Percentiles rank a stretch among this genome's conserved stretches.
Conservation (phyloP, 345 rosid genomes). For the Hypericum perforatum region DNA sequence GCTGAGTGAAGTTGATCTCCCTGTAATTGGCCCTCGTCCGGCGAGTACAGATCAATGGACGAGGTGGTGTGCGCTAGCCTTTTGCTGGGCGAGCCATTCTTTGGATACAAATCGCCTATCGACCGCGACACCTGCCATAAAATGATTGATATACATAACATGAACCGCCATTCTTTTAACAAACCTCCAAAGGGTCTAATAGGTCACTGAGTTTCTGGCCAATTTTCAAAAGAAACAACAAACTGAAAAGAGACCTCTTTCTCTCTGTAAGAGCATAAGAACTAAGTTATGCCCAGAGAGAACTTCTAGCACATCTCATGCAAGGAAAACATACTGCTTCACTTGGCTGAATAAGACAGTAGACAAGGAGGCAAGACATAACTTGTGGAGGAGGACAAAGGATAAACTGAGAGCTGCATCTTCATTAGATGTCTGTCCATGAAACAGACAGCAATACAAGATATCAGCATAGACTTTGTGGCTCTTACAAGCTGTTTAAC, state of each 20-base stretch:
- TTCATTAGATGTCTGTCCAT: too few species aligned
- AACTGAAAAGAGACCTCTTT: not conserved
- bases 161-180: slow-evolving; percentile 5
- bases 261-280: slow-evolving; percentile 13
- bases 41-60: too few species aligned
- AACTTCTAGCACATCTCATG: too few species aligned
- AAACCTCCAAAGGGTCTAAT: not conserved
- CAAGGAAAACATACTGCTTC: slow-evolving; percentile 21
- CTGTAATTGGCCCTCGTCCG: too few species aligned
- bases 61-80: too few species aligned
- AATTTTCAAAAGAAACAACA: not conserved
- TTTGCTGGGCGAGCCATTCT: too few species aligned
- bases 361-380: slow-evolving; percentile 34
- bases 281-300: slow-evolving; percentile 11
- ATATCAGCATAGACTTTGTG: not conserved
- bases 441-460: slow-evolving; percentile 5
- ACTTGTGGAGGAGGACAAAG: slow-evolving; percentile 35
- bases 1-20: too few species aligned
- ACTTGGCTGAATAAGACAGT: slow-evolving; percentile 19
- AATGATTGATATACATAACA: slow-evolving; percentile 6
- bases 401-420: slow-evolving; percentile 6
- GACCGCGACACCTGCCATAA: slow-evolving; percentile 84
- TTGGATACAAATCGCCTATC: slow-evolving; percentile 86
- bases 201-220: too few species aligned
- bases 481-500: too few species aligned